Percentiles rank a stretch among this genome's conserved stretches.
Conservation (phyloP, 1,284 basidiomycete genomes). For the Fomitopsis schrenkii region DNA sequence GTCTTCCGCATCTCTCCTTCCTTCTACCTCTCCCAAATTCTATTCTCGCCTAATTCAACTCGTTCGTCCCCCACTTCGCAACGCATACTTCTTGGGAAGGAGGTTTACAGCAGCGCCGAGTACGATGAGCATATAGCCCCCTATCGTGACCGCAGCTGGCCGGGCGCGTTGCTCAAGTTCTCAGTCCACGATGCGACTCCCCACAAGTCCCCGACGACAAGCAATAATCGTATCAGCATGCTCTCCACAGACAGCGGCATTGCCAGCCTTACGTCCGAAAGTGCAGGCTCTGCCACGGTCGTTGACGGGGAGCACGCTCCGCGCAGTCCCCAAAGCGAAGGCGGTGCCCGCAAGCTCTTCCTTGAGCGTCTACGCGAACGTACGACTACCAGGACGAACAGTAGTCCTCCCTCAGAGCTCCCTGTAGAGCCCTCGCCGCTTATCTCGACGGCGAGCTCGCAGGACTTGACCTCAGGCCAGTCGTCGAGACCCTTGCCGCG, state of each 20-base stretch:
- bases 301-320: slow-evolving; percentile 10
- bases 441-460: background rate
- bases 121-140: slow-evolving; percentile 48
- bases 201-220: slow-evolving; percentile 31
- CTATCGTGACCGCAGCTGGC: slow-evolving; percentile 46
- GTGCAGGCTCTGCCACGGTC: slow-evolving; percentile 15
- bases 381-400: slow-evolving; percentile 12
- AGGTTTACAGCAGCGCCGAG: slow-evolving; percentile 54
- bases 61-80: slow-evolving; percentile 17
- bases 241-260: slow-evolving; percentile 8
- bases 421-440: background rate
- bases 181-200: slow-evolving; percentile 50
- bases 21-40: slow-evolving; percentile 59
- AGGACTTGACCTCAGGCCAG: background rate
- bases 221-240: slow-evolving; percentile 3
- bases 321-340: slow-evolving; percentile 7
- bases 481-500: slow-evolving; percentile 8
- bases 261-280: slow-evolving; percentile 10
- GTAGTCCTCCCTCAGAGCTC: background rate
- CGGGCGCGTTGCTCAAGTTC: slow-evolving; percentile 59
- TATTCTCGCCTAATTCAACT: slow-evolving; percentile 58
- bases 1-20: slow-evolving; percentile 58
- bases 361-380: slow-evolving; percentile 24
- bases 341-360: slow-evolving; percentile 17
- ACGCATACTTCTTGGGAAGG: slow-evolving; percentile 57